Evolutionary conservation across 331 rosid genomes (phyloP).

Genomic region (Pyracantha coccinea): DNA sequence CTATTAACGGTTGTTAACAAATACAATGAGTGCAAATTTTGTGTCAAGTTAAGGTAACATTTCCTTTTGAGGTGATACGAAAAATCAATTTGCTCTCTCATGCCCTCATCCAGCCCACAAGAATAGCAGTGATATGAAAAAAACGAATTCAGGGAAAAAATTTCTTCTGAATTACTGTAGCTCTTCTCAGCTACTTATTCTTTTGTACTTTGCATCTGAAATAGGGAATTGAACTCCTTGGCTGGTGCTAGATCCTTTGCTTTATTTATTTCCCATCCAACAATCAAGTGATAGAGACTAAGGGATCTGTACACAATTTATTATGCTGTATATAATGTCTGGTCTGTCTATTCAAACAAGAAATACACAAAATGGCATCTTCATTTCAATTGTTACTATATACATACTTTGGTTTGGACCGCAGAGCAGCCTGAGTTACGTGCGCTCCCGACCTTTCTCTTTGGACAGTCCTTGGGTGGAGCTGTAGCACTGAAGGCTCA

Average conservation of each 20-base stretch:
- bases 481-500: conserved; percentile 85
- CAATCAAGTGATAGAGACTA: neutral
- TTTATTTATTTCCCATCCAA: neutral
- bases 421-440: conserved; percentile 59
- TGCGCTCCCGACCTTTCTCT: conserved; percentile 65
- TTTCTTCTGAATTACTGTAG: neutral
- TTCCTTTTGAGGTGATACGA: neutral
- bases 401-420: conserved; percentile 8
- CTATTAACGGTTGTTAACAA: neutral
- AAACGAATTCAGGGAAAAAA: neutral
- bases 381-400: neutral
- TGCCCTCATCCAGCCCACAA: neutral
- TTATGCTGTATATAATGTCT: neutral
- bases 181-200: neutral
- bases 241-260: neutral
- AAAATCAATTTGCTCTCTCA: neutral
- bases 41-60: neutral
- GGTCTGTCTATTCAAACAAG: neutral
- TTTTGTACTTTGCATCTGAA: neutral
- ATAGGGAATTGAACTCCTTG: neutral
- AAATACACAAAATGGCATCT: neutral
- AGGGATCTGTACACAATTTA: neutral
- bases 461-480: conserved; percentile 95
- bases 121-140: neutral
- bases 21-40: neutral